phyloP scores from a whole-genome alignment of 2,329 filamentous ascomycete genomes.

The Aspergillus sp. region DNA sequence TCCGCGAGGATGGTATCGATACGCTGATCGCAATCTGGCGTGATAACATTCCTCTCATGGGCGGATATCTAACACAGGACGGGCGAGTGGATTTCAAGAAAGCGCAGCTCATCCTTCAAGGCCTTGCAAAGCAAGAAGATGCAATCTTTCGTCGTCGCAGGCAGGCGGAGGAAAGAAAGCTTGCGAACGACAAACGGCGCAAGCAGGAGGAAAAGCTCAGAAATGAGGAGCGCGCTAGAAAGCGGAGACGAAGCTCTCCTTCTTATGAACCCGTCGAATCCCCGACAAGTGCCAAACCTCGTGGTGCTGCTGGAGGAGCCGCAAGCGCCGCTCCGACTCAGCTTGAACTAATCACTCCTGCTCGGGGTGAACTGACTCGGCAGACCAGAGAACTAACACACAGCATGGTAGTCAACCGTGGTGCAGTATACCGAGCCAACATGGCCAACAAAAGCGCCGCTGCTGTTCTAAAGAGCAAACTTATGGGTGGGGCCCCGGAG shows the following conservation, averaged over 20 bases:
- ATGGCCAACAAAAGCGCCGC: constrained; percentile 93
- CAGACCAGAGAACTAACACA: constrained; percentile 72
- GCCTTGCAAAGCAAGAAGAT: constrained; percentile 90
- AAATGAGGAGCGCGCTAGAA: constrained; percentile 49
- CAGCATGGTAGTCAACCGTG: constrained; percentile 82
- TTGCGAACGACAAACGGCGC: constrained; percentile 77
- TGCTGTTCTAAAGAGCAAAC: constrained; percentile 79
- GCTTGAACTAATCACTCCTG: constrained; percentile 63
- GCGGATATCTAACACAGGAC: constrained; percentile 94
- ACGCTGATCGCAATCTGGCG: constrained; percentile 96
- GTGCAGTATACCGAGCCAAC: constrained; percentile 69
- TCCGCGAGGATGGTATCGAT: constrained; percentile 95
- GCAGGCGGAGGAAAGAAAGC: constrained; percentile 81
- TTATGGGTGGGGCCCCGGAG: constrained; percentile 56
- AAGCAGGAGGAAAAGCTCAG: constrained; percentile 69
- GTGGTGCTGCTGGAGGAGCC: constrained; percentile 29
- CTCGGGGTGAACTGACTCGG: constrained; percentile 57
- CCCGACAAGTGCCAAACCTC: constrained; percentile 29
- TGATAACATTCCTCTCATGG: constrained; percentile 88
- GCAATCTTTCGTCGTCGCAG: constrained; percentile 88
- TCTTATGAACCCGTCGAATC: constrained; percentile 44
- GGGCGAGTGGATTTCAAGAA: constrained; percentile 85
- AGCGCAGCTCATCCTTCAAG: constrained; percentile 85
- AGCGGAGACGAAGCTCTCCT: constrained; percentile 52
- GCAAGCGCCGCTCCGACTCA: constrained; percentile 46